Base-by-base conservation (phyloP, 768 basidiomycete species). In the Russula earlei region DNA sequence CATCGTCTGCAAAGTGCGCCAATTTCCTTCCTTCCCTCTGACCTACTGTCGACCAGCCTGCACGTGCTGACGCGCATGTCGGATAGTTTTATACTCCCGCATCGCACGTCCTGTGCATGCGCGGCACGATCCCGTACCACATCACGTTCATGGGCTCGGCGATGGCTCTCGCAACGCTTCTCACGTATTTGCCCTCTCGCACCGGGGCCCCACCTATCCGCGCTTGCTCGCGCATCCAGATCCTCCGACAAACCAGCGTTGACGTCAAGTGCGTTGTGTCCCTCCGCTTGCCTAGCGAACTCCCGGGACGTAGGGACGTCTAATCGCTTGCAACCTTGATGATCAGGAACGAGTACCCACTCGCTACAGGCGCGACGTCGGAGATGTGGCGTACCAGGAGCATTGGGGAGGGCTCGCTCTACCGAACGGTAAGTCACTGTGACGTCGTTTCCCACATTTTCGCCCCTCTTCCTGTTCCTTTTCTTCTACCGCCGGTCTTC, bases 241-340 rank as follows among this genome's bases (percentile, higher is more conserved):
- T 87, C 20, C 72, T 87, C 68, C 74, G 87, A 52, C 87, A 88
- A 66, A 76, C 78, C 4, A 77, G 75, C 7, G 83, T 87, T 9
- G 85, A 88, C 65, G 82, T 83, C 25, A 67, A 74, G 77, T 77
- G 49, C 45, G 74, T n/a, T n/a, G n/a, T 55, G 20, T 6, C 6
- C 9, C 20, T 29, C 19, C 5, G 40, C 6, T 45, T 14, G 20
- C 9, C 4, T 25, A 12, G 3, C 22, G 29, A 27, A 31, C 4
- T 1, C 29, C 29, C 29, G 29, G 29, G 3, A 31, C 29, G 29
- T 10, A 31, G 29, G 5, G 29, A 5, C 29, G 10, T 31, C 34
- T 34, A 17, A 24, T 9, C 36, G 20, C 27, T 6, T n/a, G 15
- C 20, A 25, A 25, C 7, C 36, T 11, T 27, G 25, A 38, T 33